A percentile compares a stretch with the other conserved stretches of the same genome.
Evolutionary conservation across 371 early-diverging fungal genomes (phyloP).

Genomic region (Mortierella sp.): DNA sequence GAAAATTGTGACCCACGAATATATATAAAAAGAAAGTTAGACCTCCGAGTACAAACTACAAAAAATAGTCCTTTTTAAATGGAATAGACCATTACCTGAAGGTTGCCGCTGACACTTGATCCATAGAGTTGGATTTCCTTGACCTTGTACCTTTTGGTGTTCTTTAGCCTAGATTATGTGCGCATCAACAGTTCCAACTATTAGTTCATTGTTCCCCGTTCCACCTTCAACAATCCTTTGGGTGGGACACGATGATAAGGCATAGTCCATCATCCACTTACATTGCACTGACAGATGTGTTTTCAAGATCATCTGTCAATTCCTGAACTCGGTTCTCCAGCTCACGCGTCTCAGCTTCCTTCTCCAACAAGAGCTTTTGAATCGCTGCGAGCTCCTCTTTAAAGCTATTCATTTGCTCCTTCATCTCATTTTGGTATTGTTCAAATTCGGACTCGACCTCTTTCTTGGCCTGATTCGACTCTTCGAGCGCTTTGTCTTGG

Average conservation of each 20-base stretch:
- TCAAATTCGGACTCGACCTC: conserved; percentile 19
- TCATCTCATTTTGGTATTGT: conserved; percentile 14
- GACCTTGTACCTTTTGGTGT: conserved; percentile 40
- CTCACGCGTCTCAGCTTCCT: conserved; percentile 32
- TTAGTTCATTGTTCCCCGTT: too few species aligned
- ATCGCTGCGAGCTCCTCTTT: conserved; percentile 38
- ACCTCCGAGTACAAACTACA: too few species aligned
- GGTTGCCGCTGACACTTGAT: conserved; percentile 42
- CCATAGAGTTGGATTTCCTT: conserved; percentile 45
- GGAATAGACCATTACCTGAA: conserved; percentile 11
- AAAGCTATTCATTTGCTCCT: conserved; percentile 20
- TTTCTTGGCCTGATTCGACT: conserved; percentile 3
- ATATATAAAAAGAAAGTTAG: neutral
- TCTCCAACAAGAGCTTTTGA: conserved; percentile 19
- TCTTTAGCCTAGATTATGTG: conserved; percentile 28
- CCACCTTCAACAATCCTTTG: too few species aligned
- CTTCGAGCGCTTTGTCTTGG: conserved; percentile 8
- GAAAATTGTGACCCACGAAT: neutral
- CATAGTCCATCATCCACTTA: too few species aligned
- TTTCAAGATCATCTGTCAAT: conserved; percentile 30
- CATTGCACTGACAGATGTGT: conserved; percentile 30
- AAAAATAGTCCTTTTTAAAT: neutral
- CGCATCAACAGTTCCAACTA: neutral
- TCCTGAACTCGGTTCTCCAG: conserved; percentile 37
- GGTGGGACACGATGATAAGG: too few species aligned